Evolutionary conservation across 495 filamentous ascomycete species (phyloP), one percentile per base, ranked within the genome.

Genomic region (Podospora pseudoanserina): DNA sequence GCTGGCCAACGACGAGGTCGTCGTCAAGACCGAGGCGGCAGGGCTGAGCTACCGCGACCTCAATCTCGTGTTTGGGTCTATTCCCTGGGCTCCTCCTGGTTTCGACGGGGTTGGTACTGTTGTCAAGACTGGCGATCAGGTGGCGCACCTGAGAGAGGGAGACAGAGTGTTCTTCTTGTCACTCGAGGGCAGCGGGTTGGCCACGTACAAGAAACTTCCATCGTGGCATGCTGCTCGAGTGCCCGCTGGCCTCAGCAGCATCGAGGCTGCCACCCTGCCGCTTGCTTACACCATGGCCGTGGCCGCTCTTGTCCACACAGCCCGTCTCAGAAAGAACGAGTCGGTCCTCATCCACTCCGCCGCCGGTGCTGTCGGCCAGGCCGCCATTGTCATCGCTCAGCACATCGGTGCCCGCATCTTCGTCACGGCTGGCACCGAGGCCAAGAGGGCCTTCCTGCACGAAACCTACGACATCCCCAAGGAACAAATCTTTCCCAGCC

Each of bases 321-420:
- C 78, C 9, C 71, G 76, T 30, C 68, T 83, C 23, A 55, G 74
- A 66, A 71, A 76, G 27, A 82, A 73, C 5, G 84, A 89, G 67
- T 81, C 75, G 5, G 77, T 88, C 5, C 75, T 89, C 30, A 86
- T 88, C 39, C 84, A 88, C 67, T 78, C 77, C 1, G 87, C 81
- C 28, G 74, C 84, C 3, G 83, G 84, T 58, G 81, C 77, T 15
- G 5, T 71, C 13, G 87, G 86, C 34, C 85, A 87, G 68, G 84
- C 83, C 34, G 79, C 85, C 0, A 84, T 89, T 54, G 73, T 78
- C 53, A 65, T 88, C 2, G 81, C 83, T 1, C 78, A 86, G 63
- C 68, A 77, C 18, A 67, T 83, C 15, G 83, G 85, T 6, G 83
- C 84, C 9, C 80, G 84, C 66, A 78, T 89, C 20, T 87, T 82